These are phyloP conservation scores for Boechera stricta DNA, from an alignment of 345 rosid species.

Conservation along the genomic window DNA sequence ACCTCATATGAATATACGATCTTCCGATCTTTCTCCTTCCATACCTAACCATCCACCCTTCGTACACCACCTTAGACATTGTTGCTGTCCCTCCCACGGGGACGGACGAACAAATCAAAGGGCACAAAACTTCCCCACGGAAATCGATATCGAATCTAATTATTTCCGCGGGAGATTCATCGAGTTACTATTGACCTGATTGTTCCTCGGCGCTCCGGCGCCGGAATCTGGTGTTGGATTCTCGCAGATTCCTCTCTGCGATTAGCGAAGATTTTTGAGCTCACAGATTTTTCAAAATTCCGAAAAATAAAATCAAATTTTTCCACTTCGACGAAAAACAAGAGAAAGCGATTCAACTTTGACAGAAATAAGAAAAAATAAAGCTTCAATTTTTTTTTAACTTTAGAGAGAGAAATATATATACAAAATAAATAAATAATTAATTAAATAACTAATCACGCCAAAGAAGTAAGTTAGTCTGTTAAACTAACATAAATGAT, in stretches of 20 bases:
- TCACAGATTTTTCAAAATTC: slow-evolving; percentile 19
- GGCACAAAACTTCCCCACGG: slow-evolving; percentile 5
- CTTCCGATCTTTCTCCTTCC: slow-evolving; percentile 98
- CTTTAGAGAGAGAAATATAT: slow-evolving; percentile 26
- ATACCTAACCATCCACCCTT: slow-evolving; percentile 99
- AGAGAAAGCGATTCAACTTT: slow-evolving; percentile 38
- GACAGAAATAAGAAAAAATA: slow-evolving; percentile 15
- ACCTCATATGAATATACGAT: slow-evolving; percentile 95
- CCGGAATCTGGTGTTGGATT: slow-evolving; percentile 35
- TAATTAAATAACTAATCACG: slow-evolving; percentile 32
- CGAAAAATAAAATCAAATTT: neutral
- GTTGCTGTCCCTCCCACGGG: neutral
- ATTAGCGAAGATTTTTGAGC: slow-evolving; percentile 34
- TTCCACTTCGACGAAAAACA: slow-evolving; percentile 15
- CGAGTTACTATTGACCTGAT: slow-evolving; percentile 22
- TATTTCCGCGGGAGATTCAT: slow-evolving; percentile 38
- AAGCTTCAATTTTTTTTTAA: neutral
- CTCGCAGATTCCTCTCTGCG: slow-evolving; percentile 7
- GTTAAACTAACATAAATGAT: slow-evolving; percentile 31
- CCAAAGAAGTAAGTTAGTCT: slow-evolving; percentile 35
- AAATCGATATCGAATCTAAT: slow-evolving; percentile 30
- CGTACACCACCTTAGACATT: slow-evolving; percentile 90
- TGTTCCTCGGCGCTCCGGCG: slow-evolving; percentile 43
- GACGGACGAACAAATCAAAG: slow-evolving; percentile 11
- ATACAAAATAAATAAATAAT: neutral